A percentile compares a stretch with the other conserved stretches of the same genome.
Conservation (phyloP, 768 basidiomycete genomes). For the Pluteus cervinus region DNA sequence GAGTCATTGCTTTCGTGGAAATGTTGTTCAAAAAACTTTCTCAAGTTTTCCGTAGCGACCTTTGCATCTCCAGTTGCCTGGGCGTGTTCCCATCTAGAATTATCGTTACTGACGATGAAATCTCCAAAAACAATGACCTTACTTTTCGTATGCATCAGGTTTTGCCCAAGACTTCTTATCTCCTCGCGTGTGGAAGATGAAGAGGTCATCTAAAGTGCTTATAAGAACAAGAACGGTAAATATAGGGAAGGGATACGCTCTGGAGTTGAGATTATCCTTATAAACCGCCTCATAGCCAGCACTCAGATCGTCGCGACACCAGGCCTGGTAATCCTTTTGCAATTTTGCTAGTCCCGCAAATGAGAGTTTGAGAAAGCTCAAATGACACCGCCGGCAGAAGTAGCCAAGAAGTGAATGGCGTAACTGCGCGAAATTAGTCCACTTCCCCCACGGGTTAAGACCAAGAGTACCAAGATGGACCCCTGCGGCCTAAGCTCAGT, state of each 20-base stretch:
- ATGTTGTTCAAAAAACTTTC: conserved; percentile 80
- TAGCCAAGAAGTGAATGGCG: conserved; percentile 78
- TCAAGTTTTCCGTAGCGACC: conserved; percentile 61
- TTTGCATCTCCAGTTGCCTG: conserved; percentile 64
- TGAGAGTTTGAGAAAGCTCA: conserved; percentile 72
- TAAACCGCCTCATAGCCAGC: conserved; percentile 43
- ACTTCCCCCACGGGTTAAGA: too few species aligned
- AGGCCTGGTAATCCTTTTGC: conserved; percentile 58
- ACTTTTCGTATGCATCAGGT: conserved; percentile 56
- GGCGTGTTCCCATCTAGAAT: conserved; percentile 59
- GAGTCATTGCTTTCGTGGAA: conserved; percentile 79
- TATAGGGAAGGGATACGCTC: conserved; percentile 20
- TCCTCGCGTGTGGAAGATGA: conserved; percentile 56
- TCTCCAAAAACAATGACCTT: conserved; percentile 15
- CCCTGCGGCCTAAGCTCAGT: too few species aligned
- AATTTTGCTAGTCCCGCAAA: conserved; percentile 66
- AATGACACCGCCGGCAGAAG: conserved; percentile 71
- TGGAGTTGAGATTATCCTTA: conserved; percentile 47
- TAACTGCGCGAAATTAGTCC: too few species aligned
- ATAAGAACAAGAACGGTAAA: not conserved
- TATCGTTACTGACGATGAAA: not conserved
- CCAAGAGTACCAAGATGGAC: too few species aligned
- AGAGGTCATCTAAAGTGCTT: conserved; percentile 30
- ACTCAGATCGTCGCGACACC: conserved; percentile 44
- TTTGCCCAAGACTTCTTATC: conserved; percentile 67